phyloP scores from a whole-genome alignment of 2,329 filamentous ascomycete genomes.

The Colletotrichum acutatum region DNA sequence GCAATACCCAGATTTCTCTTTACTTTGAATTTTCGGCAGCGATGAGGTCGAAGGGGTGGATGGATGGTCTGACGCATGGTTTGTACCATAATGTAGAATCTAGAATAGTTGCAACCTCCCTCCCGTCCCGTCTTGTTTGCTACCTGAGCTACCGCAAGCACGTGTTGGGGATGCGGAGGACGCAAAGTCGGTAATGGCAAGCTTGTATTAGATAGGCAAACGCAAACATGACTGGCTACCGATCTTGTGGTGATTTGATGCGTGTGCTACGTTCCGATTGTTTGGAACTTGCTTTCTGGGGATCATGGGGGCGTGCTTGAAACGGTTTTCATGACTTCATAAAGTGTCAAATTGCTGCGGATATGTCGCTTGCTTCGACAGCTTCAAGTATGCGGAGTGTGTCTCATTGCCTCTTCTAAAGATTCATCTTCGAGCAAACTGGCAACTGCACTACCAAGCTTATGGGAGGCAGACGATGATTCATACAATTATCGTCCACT shows the following conservation, averaged over 20 bases:
- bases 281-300: neutral
- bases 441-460: neutral
- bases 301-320: neutral
- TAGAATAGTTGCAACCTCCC: neutral
- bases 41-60: neutral
- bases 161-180: neutral
- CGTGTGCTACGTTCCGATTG: constrained; percentile 1
- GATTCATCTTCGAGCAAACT: neutral
- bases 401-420: neutral
- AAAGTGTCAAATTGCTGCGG: neutral
- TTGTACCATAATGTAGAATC: constrained; percentile 4
- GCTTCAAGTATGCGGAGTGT: neutral
- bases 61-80: neutral
- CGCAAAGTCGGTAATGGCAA: constrained; percentile 17
- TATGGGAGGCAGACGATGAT: neutral
- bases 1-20: neutral
- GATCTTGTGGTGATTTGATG: neutral
- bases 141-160: neutral
- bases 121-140: constrained; percentile 14
- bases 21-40: neutral
- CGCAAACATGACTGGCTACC: neutral
- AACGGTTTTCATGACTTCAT: neutral
- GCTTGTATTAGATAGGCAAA: neutral
- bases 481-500: neutral
- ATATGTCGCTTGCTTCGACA: neutral